Evolutionary conservation across 805 yeast genomes (phyloP).

Genomic region (Hermanozyma aechmeae): DNA sequence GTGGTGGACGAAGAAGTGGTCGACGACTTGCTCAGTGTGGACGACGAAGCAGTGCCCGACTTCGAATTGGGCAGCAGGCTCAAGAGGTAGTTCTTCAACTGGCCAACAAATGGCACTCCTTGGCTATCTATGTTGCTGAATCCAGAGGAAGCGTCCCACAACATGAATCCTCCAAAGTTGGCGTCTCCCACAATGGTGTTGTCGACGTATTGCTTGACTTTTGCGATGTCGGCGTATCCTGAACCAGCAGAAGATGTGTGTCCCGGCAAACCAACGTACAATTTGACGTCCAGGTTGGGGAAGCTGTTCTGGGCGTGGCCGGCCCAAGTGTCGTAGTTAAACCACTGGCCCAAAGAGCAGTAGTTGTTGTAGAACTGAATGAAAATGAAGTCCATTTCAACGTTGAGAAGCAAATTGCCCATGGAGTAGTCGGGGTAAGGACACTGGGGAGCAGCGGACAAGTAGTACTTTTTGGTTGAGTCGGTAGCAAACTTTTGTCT

Average conservation of each 20-base stretch:
- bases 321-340: slow-evolving; percentile 67
- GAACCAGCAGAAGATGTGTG: slow-evolving; percentile 40
- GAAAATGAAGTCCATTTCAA: slow-evolving; percentile 70
- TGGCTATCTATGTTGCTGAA: slow-evolving; percentile 34
- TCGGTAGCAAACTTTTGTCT: slow-evolving; percentile 2
- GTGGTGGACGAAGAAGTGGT: too few species aligned
- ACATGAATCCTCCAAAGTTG: slow-evolving; percentile 59
- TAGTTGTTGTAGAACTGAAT: slow-evolving; percentile 87
- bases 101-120: slow-evolving; percentile 18
- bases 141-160: slow-evolving; percentile 77
- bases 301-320: slow-evolving; percentile 47
- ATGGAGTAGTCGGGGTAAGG: slow-evolving; percentile 66
- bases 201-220: slow-evolving; percentile 11
- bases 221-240: slow-evolving; percentile 36
- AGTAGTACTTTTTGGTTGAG: slow-evolving; percentile 49
- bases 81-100: slow-evolving; percentile 35
- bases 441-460: slow-evolving; percentile 92
- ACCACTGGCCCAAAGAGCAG: slow-evolving; percentile 44
- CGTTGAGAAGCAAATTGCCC: slow-evolving; percentile 29
- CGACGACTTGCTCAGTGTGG: too few species aligned
- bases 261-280: slow-evolving; percentile 67
- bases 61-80: too few species aligned
- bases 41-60: too few species aligned
- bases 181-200: slow-evolving; percentile 6
- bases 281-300: slow-evolving; percentile 59